Conservation (phyloP, 108 stramenopile species). For the Bacterosira constricta region DNA sequence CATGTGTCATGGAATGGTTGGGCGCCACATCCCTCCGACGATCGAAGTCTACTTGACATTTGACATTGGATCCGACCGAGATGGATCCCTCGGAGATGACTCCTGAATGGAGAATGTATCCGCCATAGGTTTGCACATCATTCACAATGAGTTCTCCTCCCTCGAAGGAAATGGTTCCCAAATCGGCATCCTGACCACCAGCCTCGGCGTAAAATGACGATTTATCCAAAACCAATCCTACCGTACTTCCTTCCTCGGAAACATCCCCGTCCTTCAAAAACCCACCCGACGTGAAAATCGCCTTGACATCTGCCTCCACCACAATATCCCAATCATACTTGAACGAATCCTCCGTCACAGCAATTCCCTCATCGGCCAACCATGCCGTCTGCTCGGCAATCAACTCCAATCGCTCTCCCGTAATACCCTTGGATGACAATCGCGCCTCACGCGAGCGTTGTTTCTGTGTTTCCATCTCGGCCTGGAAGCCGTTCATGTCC, state of each 20-base stretch:
- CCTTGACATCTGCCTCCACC: constrained; percentile 78
- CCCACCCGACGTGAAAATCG: constrained; percentile 82
- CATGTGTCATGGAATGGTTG: constrained; percentile 99
- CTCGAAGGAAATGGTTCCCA: constrained; percentile 63
- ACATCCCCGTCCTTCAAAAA: constrained; percentile 56
- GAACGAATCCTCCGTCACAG: constrained; percentile 78
- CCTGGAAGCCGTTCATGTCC: constrained; percentile 87
- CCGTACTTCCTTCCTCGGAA: constrained; percentile 61
- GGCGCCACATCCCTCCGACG: constrained; percentile 89
- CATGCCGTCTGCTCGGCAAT: constrained; percentile 96
- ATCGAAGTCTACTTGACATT: constrained; percentile 92
- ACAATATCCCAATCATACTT: constrained; percentile 91
- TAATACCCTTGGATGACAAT: constrained; percentile 57
- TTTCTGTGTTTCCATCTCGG: constrained; percentile 89
- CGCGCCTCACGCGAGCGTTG: constrained; percentile 76
- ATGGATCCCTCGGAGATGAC: constrained; percentile 57
- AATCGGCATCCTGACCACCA: constrained; percentile 96
- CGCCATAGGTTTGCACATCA: constrained; percentile 88
- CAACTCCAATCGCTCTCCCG: constrained; percentile 77
- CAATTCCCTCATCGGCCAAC: constrained; percentile 77
- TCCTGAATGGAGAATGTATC: constrained; percentile 90
- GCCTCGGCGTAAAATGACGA: constrained; percentile 97
- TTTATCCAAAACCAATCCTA: constrained; percentile 91
- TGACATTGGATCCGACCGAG: constrained; percentile 76
- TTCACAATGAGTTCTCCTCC: constrained; percentile 59